Base-by-base conservation (phyloP, 805 yeast genomes). In the Sungouiozyma intestinalis region DNA sequence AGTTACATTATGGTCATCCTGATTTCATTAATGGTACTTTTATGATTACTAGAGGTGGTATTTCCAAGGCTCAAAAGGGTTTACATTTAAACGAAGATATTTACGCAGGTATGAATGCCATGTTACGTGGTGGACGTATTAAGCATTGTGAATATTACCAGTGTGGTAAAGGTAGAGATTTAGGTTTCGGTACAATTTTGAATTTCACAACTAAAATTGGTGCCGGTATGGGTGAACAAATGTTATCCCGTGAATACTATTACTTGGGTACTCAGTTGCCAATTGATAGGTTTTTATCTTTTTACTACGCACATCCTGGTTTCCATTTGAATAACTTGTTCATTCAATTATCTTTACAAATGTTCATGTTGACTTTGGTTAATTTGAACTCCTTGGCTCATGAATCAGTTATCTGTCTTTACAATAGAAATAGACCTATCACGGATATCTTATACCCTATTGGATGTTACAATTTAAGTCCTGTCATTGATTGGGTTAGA, bases 151-250 rank as follows among this genome's bases (percentile, higher is more conserved):
- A 88, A 58, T 88, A 82, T 62, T 87, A 79, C 64, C 97, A 88
- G 62, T 88, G 97, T 65, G 97, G 97, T 40, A 88, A 88, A 62
- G 97, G 97, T 3, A 74, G 97, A 64, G 97, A 88, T 68, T 67
- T 90, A 44, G 97, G 97, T 13, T 88, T 88, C 63, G 84, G 88
- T 4, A 84, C 96, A 0, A 86, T 88, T 55, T 69, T 88, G 52
- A 90, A 88, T 58, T 88, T 88, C 68, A 90, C 96, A 0, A 82
- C 95, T 1, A 88, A 88, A 66, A 88, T 88, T 62, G 97, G 97
- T n/a, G 92, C 95, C 39, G 97, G 97, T 46, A 88, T 88, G 97
- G 97, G 97, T 16, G 97, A 88, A 62, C 97, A 88, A 61, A 76
- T 87, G 66, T 65, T 90, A 32, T 85, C 95, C 5, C 74, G 97